Percentiles rank a stretch among this genome's conserved stretches.
These are phyloP conservation scores for Trichodelitschia bisporula DNA, from an alignment of 495 filamentous ascomycete genomes.

Conservation along the genomic window DNA sequence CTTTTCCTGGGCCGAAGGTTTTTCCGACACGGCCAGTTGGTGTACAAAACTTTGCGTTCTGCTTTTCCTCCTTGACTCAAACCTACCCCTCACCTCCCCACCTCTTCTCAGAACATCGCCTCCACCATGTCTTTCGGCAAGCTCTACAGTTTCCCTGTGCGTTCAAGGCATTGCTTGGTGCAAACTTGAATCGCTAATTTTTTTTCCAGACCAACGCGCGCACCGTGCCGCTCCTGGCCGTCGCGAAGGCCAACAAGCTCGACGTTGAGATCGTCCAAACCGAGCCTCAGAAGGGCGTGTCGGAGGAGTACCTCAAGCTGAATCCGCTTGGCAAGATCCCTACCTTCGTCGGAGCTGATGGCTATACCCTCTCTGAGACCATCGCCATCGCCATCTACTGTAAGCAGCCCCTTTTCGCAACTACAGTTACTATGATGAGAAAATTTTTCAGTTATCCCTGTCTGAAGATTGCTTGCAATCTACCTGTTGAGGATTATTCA, in stretches of 20 bases:
- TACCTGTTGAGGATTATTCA: slow-evolving; percentile 52
- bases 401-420: slow-evolving; percentile 23
- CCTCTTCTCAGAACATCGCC: slow-evolving; percentile 4
- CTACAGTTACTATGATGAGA: slow-evolving; percentile 45
- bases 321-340: slow-evolving; percentile 80
- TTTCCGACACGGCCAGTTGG: too few species aligned
- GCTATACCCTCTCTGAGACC: slow-evolving; percentile 66
- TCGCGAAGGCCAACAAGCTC: slow-evolving; percentile 87
- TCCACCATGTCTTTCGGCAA: slow-evolving; percentile 87
- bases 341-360: slow-evolving; percentile 79
- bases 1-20: too few species aligned
- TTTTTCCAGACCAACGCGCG: slow-evolving; percentile 54
- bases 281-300: slow-evolving; percentile 30
- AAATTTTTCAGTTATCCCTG: slow-evolving; percentile 94
- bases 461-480: too few species aligned
- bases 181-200: slow-evolving; percentile 4
- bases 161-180: slow-evolving; percentile 13
- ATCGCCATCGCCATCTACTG: slow-evolving; percentile 95
- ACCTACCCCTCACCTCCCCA: neutral
- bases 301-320: slow-evolving; percentile 53
- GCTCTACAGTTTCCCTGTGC: slow-evolving; percentile 69
- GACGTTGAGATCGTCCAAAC: slow-evolving; percentile 64
- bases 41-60: too few species aligned
- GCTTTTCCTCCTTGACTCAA: neutral
- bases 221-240: slow-evolving; percentile 63